phyloP scores from a whole-genome alignment of 116 monocot genomes.

The Trichopus zeylanicus region DNA sequence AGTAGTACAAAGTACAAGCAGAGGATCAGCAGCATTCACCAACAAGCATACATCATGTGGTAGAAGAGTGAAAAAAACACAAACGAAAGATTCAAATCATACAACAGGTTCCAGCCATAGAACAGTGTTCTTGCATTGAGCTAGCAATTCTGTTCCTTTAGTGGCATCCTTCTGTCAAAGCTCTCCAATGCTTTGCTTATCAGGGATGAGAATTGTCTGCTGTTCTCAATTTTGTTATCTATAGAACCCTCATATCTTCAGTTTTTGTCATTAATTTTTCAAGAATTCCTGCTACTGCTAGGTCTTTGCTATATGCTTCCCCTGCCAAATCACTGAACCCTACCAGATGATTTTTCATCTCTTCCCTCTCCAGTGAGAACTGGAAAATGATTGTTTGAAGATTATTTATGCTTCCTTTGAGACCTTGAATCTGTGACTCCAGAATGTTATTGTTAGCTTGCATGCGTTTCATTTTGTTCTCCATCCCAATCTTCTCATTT shows the following conservation, averaged over 20 bases:
- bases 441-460: constrained; percentile 13
- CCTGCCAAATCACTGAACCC: constrained; percentile 26
- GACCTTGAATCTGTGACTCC: constrained; percentile 12
- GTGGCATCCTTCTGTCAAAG: constrained; percentile 33
- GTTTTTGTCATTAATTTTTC: constrained; percentile 26
- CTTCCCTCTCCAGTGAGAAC: constrained; percentile 26
- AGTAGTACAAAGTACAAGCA: no score
- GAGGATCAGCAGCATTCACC: no score
- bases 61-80: no score
- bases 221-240: constrained; percentile 2
- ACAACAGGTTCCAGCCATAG: no score
- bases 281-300: constrained; percentile 22
- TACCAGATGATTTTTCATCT: constrained; percentile 19
- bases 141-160: constrained; percentile 61
- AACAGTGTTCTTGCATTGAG: background rate
- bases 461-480: constrained; percentile 23
- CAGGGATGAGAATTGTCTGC: constrained; percentile 2
- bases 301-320: constrained; percentile 17
- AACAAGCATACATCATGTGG: no score
- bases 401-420: constrained; percentile 17
- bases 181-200: constrained; percentile 22
- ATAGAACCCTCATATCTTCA: background rate
- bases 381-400: constrained; percentile 7
- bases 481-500: constrained; percentile 18
- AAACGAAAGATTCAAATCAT: no score